A percentile compares a stretch with the other conserved stretches of the same genome.
Conservation (phyloP, 1,139 yeast genomes). For the Geotrichum candidum region DNA sequence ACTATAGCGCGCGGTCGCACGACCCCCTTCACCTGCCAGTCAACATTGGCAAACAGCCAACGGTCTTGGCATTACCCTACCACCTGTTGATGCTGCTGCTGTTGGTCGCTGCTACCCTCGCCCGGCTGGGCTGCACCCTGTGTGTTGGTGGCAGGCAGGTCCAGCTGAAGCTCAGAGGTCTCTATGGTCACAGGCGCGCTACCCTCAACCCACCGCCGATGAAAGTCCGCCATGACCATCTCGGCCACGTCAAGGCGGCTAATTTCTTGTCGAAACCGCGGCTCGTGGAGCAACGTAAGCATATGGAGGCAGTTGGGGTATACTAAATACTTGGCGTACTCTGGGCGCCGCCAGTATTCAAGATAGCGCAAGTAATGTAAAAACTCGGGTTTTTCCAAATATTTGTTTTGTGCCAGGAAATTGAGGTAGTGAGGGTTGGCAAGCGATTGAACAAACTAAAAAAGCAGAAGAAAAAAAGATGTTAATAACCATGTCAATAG, state of each 20-base stretch:
- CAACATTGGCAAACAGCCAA: too few species aligned
- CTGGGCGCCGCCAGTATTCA: constrained; percentile 68
- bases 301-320: constrained; percentile 71
- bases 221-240: constrained; percentile 39
- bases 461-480: background rate
- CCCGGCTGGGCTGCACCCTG: background rate
- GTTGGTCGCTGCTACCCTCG: background rate
- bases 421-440: constrained; percentile 72
- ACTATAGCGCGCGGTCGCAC: too few species aligned
- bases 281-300: constrained; percentile 47
- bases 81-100: background rate
- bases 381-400: constrained; percentile 55
- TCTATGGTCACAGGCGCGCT: background rate
- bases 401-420: constrained; percentile 68
- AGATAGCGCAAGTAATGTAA: constrained; percentile 60
- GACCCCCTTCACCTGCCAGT: too few species aligned
- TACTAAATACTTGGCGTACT: constrained; percentile 59
- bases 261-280: constrained; percentile 38
- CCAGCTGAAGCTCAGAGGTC: background rate
- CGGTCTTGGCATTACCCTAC: too few species aligned
- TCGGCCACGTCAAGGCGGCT: constrained; percentile 39
- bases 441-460: constrained; percentile 66
- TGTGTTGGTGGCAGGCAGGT: background rate
- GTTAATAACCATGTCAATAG: background rate
- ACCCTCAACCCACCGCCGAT: constrained; percentile 35